Percentiles rank a stretch among this genome's conserved stretches.
phyloP scores from a whole-genome alignment of 2,329 filamentous ascomycete species.

The Pyrenochaeta sp. region DNA sequence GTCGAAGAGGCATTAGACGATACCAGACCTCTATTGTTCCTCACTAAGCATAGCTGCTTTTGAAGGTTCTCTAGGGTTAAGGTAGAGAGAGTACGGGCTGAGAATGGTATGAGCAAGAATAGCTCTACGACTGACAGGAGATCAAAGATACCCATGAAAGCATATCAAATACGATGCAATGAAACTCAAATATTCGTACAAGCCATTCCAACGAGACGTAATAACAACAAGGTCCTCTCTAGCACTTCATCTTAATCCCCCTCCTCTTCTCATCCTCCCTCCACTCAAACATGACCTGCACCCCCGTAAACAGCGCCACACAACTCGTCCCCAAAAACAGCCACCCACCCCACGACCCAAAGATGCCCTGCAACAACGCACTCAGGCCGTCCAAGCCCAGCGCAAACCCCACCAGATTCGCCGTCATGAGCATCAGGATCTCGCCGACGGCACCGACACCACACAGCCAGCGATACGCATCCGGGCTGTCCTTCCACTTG shows the following conservation, averaged over 20 bases:
- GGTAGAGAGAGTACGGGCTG: too few species aligned
- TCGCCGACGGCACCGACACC: slow-evolving; percentile 83
- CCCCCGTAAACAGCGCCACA: slow-evolving; percentile 78
- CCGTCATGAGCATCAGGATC: slow-evolving; percentile 92
- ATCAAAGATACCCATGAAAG: too few species aligned
- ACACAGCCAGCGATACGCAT: slow-evolving; percentile 79
- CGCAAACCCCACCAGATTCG: slow-evolving; percentile 94
- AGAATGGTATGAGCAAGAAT: too few species aligned
- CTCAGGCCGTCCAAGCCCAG: slow-evolving; percentile 87
- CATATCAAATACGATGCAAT: neutral
- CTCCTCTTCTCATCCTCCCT: slow-evolving; percentile 82
- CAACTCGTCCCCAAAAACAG: slow-evolving; percentile 77
- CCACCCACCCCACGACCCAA: slow-evolving; percentile 77
- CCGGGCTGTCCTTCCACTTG: slow-evolving; percentile 74
- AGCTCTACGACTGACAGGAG: too few species aligned
- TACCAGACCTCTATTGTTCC: too few species aligned
- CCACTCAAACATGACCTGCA: slow-evolving; percentile 97
- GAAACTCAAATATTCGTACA: neutral
- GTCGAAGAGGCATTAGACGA: too few species aligned
- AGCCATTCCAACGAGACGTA: neutral
- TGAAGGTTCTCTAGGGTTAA: neutral
- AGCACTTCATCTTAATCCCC: slow-evolving; percentile 86
- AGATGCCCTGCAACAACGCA: slow-evolving; percentile 76
- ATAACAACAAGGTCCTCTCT: neutral
- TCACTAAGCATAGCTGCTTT: neutral